Evolutionary conservation across 2,329 filamentous ascomycete genomes (phyloP).

Genomic region (Orbilia oligospora): DNA sequence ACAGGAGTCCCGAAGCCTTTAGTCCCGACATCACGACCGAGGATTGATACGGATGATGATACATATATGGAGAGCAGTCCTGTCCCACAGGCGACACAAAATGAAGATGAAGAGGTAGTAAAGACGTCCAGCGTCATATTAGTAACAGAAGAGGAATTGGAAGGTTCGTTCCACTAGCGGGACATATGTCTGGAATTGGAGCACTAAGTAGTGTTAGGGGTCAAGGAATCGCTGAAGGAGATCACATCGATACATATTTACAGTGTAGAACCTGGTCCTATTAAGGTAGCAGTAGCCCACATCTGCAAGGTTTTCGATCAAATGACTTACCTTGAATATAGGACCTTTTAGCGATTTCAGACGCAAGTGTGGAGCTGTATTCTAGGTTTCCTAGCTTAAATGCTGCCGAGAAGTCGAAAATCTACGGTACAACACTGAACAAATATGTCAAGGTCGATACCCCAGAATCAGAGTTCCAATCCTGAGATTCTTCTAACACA

Average conservation of each 20-base stretch:
- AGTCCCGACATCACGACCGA: slow-evolving; percentile 8
- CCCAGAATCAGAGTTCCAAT: neutral
- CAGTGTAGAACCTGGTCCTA: slow-evolving; percentile 79
- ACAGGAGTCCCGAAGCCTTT: slow-evolving; percentile 72
- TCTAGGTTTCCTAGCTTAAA: slow-evolving; percentile 74
- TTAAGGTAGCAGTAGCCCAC: slow-evolving; percentile 72
- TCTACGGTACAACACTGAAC: slow-evolving; percentile 83
- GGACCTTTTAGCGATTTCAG: slow-evolving; percentile 76
- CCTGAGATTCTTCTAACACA: neutral
- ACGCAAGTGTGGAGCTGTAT: slow-evolving; percentile 76
- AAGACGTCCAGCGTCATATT: slow-evolving; percentile 76
- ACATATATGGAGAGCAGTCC: slow-evolving; percentile 75
- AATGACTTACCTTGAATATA: slow-evolving; percentile 62
- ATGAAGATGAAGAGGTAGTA: slow-evolving; percentile 71
- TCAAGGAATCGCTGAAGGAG: slow-evolving; percentile 78
- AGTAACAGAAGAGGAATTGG: slow-evolving; percentile 79
- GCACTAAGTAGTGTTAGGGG: slow-evolving; percentile 70
- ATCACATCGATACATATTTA: slow-evolving; percentile 88
- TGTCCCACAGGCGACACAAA: slow-evolving; percentile 70
- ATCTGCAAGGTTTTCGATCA: neutral
- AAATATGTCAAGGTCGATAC: slow-evolving; percentile 73
- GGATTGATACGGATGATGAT: slow-evolving; percentile 75
- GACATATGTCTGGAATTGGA: neutral
- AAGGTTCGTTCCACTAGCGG: slow-evolving; percentile 70
- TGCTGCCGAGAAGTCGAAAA: slow-evolving; percentile 72